phyloP scores from a whole-genome alignment of 2,329 filamentous ascomycete genomes.

The Fusarium hainanense region DNA sequence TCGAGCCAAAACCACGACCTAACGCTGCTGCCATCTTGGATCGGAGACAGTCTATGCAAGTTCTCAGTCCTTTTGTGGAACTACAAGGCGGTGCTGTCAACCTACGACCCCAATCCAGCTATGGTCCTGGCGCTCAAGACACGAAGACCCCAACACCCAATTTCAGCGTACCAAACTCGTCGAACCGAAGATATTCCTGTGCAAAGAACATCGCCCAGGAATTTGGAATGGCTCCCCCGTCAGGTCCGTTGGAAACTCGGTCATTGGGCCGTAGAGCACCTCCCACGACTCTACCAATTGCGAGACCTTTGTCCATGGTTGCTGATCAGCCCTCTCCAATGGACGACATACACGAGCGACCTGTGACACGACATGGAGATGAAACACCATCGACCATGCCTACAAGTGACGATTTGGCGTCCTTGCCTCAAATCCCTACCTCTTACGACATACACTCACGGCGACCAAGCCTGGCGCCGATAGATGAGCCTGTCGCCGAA shows the following conservation, averaged over 20 bases:
- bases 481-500: constrained; percentile 31
- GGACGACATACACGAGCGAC: constrained; percentile 46
- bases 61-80: constrained; percentile 58
- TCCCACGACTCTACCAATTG: constrained; percentile 60
- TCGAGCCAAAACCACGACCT: constrained; percentile 59
- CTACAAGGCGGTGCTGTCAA: constrained; percentile 47
- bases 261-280: constrained; percentile 44
- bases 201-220: constrained; percentile 46
- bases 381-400: constrained; percentile 28
- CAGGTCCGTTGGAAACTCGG: constrained; percentile 32
- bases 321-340: constrained; percentile 62
- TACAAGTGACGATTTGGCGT: constrained; percentile 26
- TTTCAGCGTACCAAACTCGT: constrained; percentile 64
- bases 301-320: constrained; percentile 65
- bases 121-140: constrained; percentile 28
- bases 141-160: constrained; percentile 55
- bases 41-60: constrained; percentile 64
- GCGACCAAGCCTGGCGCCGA: constrained; percentile 40
- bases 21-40: constrained; percentile 64
- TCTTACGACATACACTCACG: constrained; percentile 35
- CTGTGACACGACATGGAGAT: constrained; percentile 47
- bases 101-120: constrained; percentile 40
- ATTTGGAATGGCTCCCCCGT: constrained; percentile 27
- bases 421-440: constrained; percentile 25
- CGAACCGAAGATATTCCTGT: constrained; percentile 59